phyloP scores from a whole-genome alignment of 2,329 filamentous ascomycete genomes.

The Aspergillus pseudonomiae region DNA sequence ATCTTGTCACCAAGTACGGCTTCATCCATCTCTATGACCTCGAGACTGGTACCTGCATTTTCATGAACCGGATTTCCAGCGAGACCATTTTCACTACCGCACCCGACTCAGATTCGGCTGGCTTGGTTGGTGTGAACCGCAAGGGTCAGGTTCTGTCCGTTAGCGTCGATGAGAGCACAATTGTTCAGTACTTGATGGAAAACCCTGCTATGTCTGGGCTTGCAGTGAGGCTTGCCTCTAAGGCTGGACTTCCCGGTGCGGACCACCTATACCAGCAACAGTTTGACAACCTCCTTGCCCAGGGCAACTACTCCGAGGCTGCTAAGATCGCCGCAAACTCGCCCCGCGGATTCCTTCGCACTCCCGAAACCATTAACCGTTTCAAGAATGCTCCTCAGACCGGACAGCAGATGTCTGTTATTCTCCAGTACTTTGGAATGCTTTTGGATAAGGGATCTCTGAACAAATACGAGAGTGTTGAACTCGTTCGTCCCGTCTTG shows the following conservation, averaged over 20 bases:
- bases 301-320: slow-evolving; percentile 81
- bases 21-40: slow-evolving; percentile 99
- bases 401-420: slow-evolving; percentile 79
- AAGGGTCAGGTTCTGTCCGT: slow-evolving; percentile 97
- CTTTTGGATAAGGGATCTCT: slow-evolving; percentile 91
- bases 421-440: slow-evolving; percentile 97
- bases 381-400: slow-evolving; percentile 84
- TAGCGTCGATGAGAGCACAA: slow-evolving; percentile 84
- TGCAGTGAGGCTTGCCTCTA: slow-evolving; percentile 93
- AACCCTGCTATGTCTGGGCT: slow-evolving; percentile 93
- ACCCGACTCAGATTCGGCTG: slow-evolving; percentile 78
- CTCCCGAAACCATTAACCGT: slow-evolving; percentile 90
- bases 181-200: slow-evolving; percentile 93
- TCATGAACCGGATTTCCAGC: slow-evolving; percentile 99
- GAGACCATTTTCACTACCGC: slow-evolving; percentile 98
- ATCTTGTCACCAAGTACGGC: slow-evolving; percentile 97
- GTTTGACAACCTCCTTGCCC: slow-evolving; percentile 83
- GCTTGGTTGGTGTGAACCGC: slow-evolving; percentile 93
- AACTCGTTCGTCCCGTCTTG: slow-evolving; percentile 89
- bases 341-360: slow-evolving; percentile 91
- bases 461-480: slow-evolving; percentile 91
- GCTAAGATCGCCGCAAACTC: slow-evolving; percentile 97
- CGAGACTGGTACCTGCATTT: slow-evolving; percentile 92
- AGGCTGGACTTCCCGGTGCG: slow-evolving; percentile 89
- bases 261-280: slow-evolving; percentile 91